These are phyloP conservation scores for Volvox reticuliferus DNA, from an alignment of 139 green algal genomes.

Conservation along the genomic window DNA sequence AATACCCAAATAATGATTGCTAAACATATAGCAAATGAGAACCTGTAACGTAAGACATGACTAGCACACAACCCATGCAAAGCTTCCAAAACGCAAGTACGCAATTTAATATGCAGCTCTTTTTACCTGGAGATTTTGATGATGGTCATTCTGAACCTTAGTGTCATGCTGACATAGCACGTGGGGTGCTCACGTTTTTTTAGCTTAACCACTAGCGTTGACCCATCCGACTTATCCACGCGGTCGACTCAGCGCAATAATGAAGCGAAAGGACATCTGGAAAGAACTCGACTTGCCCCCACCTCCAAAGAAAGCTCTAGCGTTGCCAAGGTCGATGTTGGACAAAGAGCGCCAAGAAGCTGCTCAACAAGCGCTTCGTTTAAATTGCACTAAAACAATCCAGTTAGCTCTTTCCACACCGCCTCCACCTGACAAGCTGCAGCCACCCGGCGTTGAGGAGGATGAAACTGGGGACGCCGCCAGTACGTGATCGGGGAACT, in stretches of 20 bases:
- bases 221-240: no score
- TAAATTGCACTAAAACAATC: background rate
- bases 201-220: no score
- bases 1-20: no score
- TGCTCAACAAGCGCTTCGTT: background rate
- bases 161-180: no score
- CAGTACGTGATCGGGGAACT: background rate
- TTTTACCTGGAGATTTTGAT: no score
- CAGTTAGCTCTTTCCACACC: background rate
- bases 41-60: no score
- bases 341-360: background rate
- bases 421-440: background rate
- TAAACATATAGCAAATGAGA: no score
- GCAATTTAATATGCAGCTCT: no score
- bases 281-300: constrained; percentile 16
- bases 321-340: background rate
- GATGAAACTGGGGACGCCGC: background rate
- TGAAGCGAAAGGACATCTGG: constrained; percentile 12
- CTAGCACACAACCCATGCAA: no score
- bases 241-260: background rate
- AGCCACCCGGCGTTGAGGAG: background rate
- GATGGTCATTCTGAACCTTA: no score
- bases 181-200: no score
- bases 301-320: constrained; percentile 6
- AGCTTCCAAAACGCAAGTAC: no score